Evolutionary conservation across 352 stramenopile genomes (phyloP).

Genomic region (Phytophthora brassicae): DNA sequence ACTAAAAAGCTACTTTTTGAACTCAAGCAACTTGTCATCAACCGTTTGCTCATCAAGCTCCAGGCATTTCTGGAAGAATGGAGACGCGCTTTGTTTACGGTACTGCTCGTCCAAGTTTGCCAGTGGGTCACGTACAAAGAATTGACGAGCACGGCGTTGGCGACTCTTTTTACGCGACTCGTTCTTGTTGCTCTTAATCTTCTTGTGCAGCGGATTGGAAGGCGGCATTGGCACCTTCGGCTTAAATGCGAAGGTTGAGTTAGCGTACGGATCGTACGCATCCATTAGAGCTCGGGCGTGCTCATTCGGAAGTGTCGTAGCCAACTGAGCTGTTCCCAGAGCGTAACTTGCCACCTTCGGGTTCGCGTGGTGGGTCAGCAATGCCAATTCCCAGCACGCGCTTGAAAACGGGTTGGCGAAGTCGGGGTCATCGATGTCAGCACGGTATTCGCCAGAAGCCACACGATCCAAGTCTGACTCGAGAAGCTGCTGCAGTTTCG

Average conservation of each 20-base stretch:
- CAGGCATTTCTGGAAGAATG: conserved; percentile 40
- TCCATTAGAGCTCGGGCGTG: conserved; percentile 63
- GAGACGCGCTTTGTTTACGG: conserved; percentile 33
- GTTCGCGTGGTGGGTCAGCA: conserved; percentile 87
- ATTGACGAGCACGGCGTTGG: conserved; percentile 50
- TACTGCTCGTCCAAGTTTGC: conserved; percentile 38
- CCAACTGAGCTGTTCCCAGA: conserved; percentile 60
- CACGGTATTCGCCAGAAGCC: conserved; percentile 90
- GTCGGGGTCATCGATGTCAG: conserved; percentile 93
- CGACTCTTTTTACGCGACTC: conserved; percentile 51
- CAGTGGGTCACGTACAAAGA: conserved; percentile 72
- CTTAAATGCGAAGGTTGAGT: conserved; percentile 57
- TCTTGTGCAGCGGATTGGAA: conserved; percentile 70
- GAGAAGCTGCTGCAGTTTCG: conserved; percentile 92
- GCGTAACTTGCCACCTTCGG: conserved; percentile 76
- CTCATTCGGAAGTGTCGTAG: conserved; percentile 66
- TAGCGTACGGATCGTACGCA: conserved; percentile 50
- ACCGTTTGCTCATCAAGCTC: conserved; percentile 30
- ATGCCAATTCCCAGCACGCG: conserved; percentile 92
- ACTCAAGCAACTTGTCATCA: conserved; percentile 25
- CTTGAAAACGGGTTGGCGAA: conserved; percentile 95
- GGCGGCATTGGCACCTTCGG: conserved; percentile 63
- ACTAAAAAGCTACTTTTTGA: conserved; percentile 39
- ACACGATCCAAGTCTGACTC: conserved; percentile 96
- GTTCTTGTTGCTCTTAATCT: conserved; percentile 64